Base-by-base conservation (phyloP, 306 rosid genomes). In the Ziziphus jujuba region DNA sequence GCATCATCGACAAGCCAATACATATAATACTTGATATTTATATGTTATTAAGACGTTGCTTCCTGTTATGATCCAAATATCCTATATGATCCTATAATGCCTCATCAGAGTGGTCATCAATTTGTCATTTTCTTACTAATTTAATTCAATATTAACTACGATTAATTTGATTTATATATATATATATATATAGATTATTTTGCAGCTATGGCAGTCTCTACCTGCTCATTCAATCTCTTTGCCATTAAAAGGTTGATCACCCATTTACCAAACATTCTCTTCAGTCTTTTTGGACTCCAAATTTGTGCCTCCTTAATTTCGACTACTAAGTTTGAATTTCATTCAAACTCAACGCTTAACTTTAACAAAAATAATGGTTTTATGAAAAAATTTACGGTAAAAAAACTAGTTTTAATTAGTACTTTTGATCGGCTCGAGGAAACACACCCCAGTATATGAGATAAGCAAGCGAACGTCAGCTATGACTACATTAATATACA, bases 161-260 rank as follows among this genome's bases (percentile, higher is more conserved):
- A n/a, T n/a, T n/a, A n/a, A n/a, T n/a, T n/a, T n/a, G n/a, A n/a
- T 48, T 0, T 48, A 48, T 48, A 9, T 48, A 9, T 48, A 48
- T 48, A 48, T 48, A 48, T 48, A 12, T 17, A 48, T 0, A 9
- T 48, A 48, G 16, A 55, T 56, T 55, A 68, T 12, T n/a, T 44
- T 56, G 44, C n/a, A n/a, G n/a, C n/a, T n/a, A 44, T 33, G 61
- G 68, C 67, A 69, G 69, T 71, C 81, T 71, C 69, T 63, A 86
- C 70, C 91, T 83, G 84, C 86, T 69, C 72, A 65, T 12, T 33
- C 62, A 65, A 63, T 65, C 56, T 44, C 14, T 70, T 80, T 77
- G 20, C 62, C 70, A 43, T 66, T 69, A 21, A 8, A 40, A 54
- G 49, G 77, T 75, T 73, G 67, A 65, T 61, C 73, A 17, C 61